phyloP scores from a whole-genome alignment of 2,329 filamentous ascomycete species.

The Fusarium xyrophilum region DNA sequence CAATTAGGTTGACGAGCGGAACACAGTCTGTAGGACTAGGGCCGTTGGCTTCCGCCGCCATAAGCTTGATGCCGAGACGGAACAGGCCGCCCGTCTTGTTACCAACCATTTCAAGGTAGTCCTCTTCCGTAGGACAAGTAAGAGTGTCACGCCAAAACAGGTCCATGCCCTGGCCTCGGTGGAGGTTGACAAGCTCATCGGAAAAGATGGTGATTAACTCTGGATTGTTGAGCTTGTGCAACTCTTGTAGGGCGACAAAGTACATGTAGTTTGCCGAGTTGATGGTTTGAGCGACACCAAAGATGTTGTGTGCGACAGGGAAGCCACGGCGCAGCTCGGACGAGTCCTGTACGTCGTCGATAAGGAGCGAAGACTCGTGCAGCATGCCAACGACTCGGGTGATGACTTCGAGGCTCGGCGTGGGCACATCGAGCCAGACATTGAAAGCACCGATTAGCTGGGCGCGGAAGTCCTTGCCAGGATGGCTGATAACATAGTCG shows the following conservation, averaged over 20 bases:
- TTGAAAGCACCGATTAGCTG: conserved; percentile 85
- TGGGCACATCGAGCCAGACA: conserved; percentile 76
- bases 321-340: conserved; percentile 78
- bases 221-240: conserved; percentile 73
- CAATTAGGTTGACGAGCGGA: conserved; percentile 83
- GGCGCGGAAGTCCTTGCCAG: conserved; percentile 84
- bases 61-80: conserved; percentile 82
- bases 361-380: conserved; percentile 81
- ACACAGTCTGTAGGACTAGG: conserved; percentile 69
- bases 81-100: conserved; percentile 92
- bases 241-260: conserved; percentile 78
- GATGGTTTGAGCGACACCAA: conserved; percentile 86
- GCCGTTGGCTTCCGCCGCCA: conserved; percentile 74
- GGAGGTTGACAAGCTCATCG: conserved; percentile 83
- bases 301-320: conserved; percentile 84
- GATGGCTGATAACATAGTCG: conserved; percentile 79
- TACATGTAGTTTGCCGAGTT: conserved; percentile 92
- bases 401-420: conserved; percentile 73
- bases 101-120: conserved; percentile 92
- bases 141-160: conserved; percentile 88
- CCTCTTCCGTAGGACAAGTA: conserved; percentile 83
- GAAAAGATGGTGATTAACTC: conserved; percentile 74
- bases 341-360: conserved; percentile 88
- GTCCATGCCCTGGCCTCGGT: conserved; percentile 89
- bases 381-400: conserved; percentile 84